Percentiles rank a stretch among this genome's conserved stretches.
These are phyloP conservation scores for Boletus sp. DNA, from an alignment of 768 basidiomycete genomes.

Conservation along the genomic window DNA sequence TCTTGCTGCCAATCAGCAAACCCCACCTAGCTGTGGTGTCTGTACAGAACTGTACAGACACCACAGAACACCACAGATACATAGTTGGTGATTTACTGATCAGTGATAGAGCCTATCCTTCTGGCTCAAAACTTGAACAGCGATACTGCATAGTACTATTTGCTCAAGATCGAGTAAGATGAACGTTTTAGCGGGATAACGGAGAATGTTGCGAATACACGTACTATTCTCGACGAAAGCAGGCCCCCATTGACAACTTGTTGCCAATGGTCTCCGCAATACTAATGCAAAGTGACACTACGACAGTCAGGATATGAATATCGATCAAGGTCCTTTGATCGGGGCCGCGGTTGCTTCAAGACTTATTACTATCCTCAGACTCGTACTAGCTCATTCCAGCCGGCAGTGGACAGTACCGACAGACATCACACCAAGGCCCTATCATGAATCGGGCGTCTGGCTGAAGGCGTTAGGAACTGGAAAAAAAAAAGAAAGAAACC, in stretches of 20 bases:
- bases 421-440: no score
- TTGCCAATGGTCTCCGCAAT: slow-evolving; percentile 91
- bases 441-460: no score
- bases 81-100: no score
- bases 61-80: no score
- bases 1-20: slow-evolving; percentile 98
- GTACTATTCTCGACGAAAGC: slow-evolving; percentile 76
- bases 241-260: slow-evolving; percentile 88
- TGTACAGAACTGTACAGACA: no score
- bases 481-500: no score
- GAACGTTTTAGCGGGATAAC: slow-evolving; percentile 7
- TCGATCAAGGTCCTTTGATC: slow-evolving; percentile 5
- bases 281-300: slow-evolving; percentile 81
- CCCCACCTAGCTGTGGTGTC: no score
- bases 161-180: slow-evolving; percentile 64
- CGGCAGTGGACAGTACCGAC: no score
- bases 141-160: slow-evolving; percentile 79
- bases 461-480: no score
- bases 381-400: no score
- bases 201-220: slow-evolving; percentile 28
- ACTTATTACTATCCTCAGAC: slow-evolving; percentile 98
- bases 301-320: slow-evolving; percentile 53
- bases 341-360: no score
- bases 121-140: slow-evolving; percentile 84
- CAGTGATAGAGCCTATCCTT: no score